Evolutionary conservation across 2,329 filamentous ascomycete genomes (phyloP), one percentile per base, ranked within the genome.

Genomic region (Myotisia sp.): DNA sequence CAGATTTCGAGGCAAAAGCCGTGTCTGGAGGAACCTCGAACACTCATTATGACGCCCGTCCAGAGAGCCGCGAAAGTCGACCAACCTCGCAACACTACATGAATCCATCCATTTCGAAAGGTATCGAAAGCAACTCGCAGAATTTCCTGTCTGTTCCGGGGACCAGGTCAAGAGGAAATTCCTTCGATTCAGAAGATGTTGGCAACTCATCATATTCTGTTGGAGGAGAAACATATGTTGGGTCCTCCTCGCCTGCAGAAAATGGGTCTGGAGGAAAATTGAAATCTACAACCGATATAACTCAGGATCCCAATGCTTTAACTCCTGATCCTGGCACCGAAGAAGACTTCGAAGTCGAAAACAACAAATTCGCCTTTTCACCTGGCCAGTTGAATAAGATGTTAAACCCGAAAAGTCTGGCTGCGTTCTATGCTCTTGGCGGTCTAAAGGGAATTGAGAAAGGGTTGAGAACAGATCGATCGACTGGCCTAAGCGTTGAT

Each of bases 311-410:
- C 40, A 71, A 77, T 38, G 74, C 77, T 0, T 58, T 82, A 7
- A 67, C 63, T 13, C 76, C 80, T 0, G 79, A 86, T 49, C 77
- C 74, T 1, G 77, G 76, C 5, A 77, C 72, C 1, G 79, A 85
- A 54, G 67, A 62, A 12, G 75, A 81, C 42, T 87, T 82, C 46
- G 49, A 70, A 27, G 68, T 76, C 10, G 64, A 74, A 29, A 63
- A 77, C 46, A 83, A 80, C 53, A 72, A 67, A 28, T 84, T 85
- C 46, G 79, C 77, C 6, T 84, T 76, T 47, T 70, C 74, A 0
- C 76, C 76, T 7, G 81, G 80, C 16, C 79, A 81, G 45, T 59
- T 83, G 46, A 74, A 72, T 42, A 87, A 87, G 58, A 60, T 90
- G 5, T 64, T 85, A 33, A 86, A 86, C 43, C 81, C 82, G 1